Conservation (phyloP, 2,329 filamentous ascomycete genomes). For the Cytospora piceae region DNA sequence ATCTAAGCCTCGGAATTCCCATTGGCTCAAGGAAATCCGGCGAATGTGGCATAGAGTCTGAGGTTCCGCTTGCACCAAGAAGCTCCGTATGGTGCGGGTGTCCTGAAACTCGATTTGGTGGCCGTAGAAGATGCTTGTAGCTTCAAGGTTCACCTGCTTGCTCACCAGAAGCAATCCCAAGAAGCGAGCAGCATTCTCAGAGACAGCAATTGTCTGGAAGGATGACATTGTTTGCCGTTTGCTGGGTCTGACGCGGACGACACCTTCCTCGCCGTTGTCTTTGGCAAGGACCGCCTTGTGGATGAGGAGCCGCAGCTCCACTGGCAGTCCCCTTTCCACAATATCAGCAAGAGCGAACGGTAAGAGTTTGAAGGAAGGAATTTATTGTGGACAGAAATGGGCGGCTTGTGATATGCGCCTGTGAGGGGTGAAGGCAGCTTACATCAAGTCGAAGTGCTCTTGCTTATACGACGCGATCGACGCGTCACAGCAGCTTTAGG, state of each 20-base stretch:
- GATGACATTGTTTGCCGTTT: neutral
- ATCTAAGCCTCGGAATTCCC: too few species aligned
- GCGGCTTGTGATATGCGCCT: too few species aligned
- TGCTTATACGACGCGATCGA: too few species aligned
- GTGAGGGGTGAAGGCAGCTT: too few species aligned
- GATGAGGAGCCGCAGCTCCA: neutral
- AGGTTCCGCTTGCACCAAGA: neutral
- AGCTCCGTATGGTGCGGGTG: neutral
- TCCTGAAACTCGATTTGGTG: neutral
- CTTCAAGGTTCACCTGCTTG: neutral
- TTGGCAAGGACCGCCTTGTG: neutral
- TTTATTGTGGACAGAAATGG: too few species aligned
- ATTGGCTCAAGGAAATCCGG: neutral
- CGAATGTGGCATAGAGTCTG: neutral
- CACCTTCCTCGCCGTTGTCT: too few species aligned
- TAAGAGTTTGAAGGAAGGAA: too few species aligned
- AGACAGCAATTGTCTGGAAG: neutral
- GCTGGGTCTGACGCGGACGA: neutral
- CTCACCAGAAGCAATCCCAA: neutral
- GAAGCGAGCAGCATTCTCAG: neutral
- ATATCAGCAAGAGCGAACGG: neutral
- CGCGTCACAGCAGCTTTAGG: too few species aligned
- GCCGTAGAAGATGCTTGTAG: neutral
- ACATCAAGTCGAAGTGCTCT: too few species aligned
- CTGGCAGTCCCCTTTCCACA: neutral